Percentiles rank a stretch among this genome's conserved stretches.
phyloP scores from a whole-genome alignment of 495 filamentous ascomycete genomes.

The Barbatosphaeria neglecta region DNA sequence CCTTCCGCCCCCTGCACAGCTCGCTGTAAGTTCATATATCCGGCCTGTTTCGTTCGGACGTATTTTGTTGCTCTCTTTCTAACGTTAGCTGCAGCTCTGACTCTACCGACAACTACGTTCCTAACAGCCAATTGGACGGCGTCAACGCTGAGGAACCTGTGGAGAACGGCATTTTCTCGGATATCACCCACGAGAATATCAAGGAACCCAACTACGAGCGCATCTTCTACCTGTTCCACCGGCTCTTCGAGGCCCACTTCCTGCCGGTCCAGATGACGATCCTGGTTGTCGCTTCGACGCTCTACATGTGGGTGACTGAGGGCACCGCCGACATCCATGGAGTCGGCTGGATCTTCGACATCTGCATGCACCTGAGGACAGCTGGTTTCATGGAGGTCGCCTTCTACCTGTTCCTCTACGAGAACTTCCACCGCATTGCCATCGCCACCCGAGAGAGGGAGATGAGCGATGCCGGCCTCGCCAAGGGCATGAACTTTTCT shows the following conservation, averaged over 20 bases:
- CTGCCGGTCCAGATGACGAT: constrained; percentile 51
- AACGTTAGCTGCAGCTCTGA: constrained; percentile 17
- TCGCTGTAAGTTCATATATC: constrained; percentile 23
- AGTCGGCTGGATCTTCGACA: constrained; percentile 38
- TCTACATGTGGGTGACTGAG: constrained; percentile 40
- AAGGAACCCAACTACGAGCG: constrained; percentile 32
- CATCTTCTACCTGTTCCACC: constrained; percentile 39
- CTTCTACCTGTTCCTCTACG: constrained; percentile 49
- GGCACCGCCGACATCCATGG: constrained; percentile 33
- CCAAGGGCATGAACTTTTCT: constrained; percentile 47
- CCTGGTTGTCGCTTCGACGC: constrained; percentile 45
- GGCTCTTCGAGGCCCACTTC: constrained; percentile 60
- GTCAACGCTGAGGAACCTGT: constrained; percentile 22
- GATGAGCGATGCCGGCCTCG: constrained; percentile 49
- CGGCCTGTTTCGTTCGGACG: constrained; percentile 5
- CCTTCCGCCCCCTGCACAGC: constrained; percentile 39
- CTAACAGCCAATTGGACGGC: constrained; percentile 27
- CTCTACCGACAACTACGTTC: constrained; percentile 32
- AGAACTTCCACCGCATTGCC: constrained; percentile 47
- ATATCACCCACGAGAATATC: constrained; percentile 32
- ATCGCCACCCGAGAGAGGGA: constrained; percentile 45
- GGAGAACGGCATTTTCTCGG: constrained; percentile 36
- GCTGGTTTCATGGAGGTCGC: constrained; percentile 48
- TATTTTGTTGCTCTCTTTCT: not conserved
- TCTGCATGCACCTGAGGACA: constrained; percentile 47